Evolutionary conservation across 2,329 filamentous ascomycete genomes (phyloP).

Genomic region (Cladosporium sp.): DNA sequence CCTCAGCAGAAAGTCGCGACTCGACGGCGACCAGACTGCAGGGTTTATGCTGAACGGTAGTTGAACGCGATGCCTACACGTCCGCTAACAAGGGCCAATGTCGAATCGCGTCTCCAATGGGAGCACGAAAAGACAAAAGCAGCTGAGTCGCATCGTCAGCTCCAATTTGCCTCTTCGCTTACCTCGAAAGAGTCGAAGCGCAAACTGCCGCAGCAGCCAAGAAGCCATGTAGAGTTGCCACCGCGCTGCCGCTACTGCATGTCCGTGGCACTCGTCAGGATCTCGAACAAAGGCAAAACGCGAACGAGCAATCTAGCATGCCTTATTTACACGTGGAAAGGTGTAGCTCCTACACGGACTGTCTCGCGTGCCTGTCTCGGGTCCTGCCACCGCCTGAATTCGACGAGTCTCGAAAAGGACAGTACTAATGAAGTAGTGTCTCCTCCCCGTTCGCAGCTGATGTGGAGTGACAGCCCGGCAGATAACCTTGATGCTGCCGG

Average conservation of each 20-base stretch:
- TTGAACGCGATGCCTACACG: not conserved
- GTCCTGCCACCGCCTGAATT: not conserved
- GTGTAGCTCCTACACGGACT: not conserved
- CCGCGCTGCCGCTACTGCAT: not conserved
- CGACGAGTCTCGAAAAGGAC: not conserved
- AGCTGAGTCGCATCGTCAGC: not conserved
- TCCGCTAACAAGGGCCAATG: not conserved
- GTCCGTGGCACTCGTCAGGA: not conserved
- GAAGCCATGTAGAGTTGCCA: not conserved
- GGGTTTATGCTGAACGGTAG: not conserved
- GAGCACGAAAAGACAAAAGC: not conserved
- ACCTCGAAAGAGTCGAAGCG: not conserved
- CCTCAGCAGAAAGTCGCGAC: not conserved
- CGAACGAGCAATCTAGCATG: not conserved
- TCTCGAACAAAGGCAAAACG: constrained; percentile 7
- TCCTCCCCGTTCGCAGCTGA: not conserved
- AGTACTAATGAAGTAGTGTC: not conserved
- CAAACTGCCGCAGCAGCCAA: not conserved
- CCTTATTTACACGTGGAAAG: constrained; percentile 1
- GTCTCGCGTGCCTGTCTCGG: not conserved
- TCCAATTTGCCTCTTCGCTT: not conserved
- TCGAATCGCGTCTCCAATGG: not conserved
- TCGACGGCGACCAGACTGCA: not conserved
- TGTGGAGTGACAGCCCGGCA: not conserved
- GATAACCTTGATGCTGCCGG: not conserved